Evolutionary conservation across 345 rosid species (phyloP).

Genomic region (Sonneratia caseolaris): DNA sequence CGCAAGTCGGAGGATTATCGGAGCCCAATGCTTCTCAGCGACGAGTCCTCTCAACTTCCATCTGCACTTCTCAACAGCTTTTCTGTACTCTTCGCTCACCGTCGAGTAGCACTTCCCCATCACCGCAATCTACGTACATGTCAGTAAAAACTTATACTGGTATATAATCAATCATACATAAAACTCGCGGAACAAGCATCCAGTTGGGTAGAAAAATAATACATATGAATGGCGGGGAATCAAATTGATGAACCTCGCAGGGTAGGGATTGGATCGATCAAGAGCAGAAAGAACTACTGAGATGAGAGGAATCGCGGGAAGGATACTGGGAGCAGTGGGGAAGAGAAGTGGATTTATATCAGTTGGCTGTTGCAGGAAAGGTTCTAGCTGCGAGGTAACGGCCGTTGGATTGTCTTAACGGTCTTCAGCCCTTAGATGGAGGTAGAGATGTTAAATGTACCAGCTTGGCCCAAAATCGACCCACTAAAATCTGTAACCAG

Average conservation of each 20-base stretch:
- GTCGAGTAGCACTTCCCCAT: constrained; percentile 57
- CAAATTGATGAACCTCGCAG: background rate
- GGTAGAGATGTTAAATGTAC: too few species aligned
- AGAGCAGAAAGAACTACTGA: background rate
- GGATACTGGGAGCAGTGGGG: background rate
- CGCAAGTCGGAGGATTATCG: constrained; percentile 79
- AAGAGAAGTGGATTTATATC: background rate
- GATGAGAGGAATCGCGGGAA: background rate
- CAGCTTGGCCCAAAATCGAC: too few species aligned
- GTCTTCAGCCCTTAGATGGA: too few species aligned
- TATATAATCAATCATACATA: background rate
- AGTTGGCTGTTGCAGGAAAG: too few species aligned
- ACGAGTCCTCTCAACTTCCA: constrained; percentile 73
- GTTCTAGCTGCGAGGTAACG: too few species aligned
- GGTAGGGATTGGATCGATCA: background rate
- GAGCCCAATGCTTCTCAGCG: constrained; percentile 81
- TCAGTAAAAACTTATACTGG: background rate
- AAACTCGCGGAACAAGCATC: background rate
- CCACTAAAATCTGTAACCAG: too few species aligned
- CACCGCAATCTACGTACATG: background rate
- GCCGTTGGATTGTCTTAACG: too few species aligned
- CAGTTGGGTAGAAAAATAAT: too few species aligned
- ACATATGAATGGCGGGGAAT: background rate
- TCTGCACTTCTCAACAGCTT: constrained; percentile 55
- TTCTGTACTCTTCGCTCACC: constrained; percentile 64